These are phyloP conservation scores for Cucumis melo DNA, from an alignment of 306 rosid species.

Conservation along the genomic window DNA sequence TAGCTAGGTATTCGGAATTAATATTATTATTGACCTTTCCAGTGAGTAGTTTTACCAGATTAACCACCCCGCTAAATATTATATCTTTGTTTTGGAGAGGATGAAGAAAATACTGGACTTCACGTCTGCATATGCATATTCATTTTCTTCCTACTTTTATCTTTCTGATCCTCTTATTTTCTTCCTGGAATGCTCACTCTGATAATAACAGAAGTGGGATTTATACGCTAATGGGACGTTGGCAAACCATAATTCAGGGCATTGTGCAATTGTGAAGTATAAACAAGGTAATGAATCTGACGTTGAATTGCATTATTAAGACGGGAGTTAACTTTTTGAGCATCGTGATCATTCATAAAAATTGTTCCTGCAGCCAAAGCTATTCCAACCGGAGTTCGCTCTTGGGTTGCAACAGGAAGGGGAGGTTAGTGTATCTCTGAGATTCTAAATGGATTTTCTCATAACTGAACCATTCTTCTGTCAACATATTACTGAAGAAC, in stretches of 20 bases:
- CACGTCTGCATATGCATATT: background rate
- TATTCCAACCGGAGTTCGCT: conserved; percentile 35
- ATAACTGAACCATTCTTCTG: background rate
- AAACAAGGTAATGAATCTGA: conserved; percentile 26
- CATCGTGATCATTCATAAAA: background rate
- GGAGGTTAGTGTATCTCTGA: conserved; percentile 22
- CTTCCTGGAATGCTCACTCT: conserved; percentile 16
- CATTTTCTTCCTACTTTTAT: background rate
- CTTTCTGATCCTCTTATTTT: background rate
- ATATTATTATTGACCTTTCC: background rate
- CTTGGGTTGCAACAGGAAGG: conserved; percentile 84
- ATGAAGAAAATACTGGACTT: background rate
- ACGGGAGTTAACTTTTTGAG: background rate
- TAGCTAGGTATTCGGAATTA: background rate
- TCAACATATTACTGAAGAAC: background rate
- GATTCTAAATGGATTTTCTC: conserved; percentile 7
- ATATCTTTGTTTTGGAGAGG: background rate
- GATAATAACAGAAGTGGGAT: conserved; percentile 58
- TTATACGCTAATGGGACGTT: conserved; percentile 55
- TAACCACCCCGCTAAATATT: background rate
- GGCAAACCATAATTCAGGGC: conserved; percentile 60
- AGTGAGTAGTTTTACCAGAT: background rate
- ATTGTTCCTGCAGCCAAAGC: conserved; percentile 30
- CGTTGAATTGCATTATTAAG: background rate
- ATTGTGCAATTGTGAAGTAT: conserved; percentile 50